Conservation (phyloP, 257 asterid genomes). For the Penstemon eatonii region DNA sequence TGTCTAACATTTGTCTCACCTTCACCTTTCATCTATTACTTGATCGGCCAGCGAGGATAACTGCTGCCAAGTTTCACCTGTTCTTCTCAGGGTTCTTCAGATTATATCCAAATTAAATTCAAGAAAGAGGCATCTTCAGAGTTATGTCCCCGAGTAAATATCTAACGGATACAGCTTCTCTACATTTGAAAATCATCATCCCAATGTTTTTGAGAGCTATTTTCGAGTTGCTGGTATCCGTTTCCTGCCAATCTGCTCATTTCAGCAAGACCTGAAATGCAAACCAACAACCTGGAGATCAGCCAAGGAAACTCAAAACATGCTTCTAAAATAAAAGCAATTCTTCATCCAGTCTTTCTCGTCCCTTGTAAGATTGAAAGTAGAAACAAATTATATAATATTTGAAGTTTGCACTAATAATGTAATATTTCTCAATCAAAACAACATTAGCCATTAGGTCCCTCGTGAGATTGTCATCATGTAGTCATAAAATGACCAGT, state of each 20-base stretch:
- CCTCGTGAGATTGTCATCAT: not conserved
- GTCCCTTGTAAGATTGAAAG: too few relatives aligned
- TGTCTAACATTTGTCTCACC: not conserved
- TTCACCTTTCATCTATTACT: not conserved
- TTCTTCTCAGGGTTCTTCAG: not conserved
- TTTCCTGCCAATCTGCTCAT: conserved; percentile 54
- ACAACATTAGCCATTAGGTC: not conserved
- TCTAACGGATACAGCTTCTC: not conserved
- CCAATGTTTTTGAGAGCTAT: conserved; percentile 45
- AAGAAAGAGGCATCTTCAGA: not conserved
- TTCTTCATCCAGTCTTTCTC: too few relatives aligned
- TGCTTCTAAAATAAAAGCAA: not conserved
- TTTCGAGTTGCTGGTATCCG: conserved; percentile 37
- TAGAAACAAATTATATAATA: not conserved
- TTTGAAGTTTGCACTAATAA: not conserved
- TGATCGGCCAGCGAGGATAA: not conserved
- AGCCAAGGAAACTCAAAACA: conserved; percentile 17
- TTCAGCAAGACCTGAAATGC: conserved; percentile 55
- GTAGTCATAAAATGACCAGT: too few relatives aligned
- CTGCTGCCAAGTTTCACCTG: not conserved
- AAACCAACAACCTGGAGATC: conserved; percentile 23
- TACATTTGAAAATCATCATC: conserved; percentile 32
- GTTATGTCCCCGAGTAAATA: not conserved
- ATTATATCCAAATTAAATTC: not conserved
- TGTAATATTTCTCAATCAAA: not conserved